Base-by-base conservation (phyloP, 2,329 filamentous ascomycete species). In the Aspergillus felis region DNA sequence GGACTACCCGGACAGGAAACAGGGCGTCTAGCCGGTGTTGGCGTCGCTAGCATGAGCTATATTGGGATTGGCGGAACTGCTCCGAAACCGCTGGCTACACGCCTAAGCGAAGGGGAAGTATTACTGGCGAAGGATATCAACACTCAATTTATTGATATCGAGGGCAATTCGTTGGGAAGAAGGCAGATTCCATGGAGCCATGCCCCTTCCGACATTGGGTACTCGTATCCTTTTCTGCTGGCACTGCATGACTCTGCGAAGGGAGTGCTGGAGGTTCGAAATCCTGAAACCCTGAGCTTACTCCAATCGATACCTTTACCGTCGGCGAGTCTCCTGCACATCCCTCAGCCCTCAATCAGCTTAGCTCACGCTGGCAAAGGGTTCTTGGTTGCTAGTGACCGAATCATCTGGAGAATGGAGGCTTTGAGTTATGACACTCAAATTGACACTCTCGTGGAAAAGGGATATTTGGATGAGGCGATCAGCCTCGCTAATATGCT, bases 111-210 rank as follows among this genome's bases (percentile, higher is more conserved):
- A 62, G 90, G 90, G 4, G 85, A 97, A 75, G 85, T 97, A 71
- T 78, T 99, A 57, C 81, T 99, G n/a, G 91, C 93, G n/a, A 96
- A 96, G 73, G 94, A 99, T 66, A 91, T 97, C 67, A 96, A 97
- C 72, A 96, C 92, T 1, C 79, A 97, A 53, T 99, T 99, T 71
- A 89, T 96, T 63, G 88, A 94, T 57, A 84, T 88, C 10, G 83
- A 91, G 29, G 94, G 92, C 4, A 92, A 91, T 64, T 83, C 92
- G 0, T 72, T 95, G 35, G 88, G 92, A 48, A 91, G 90, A 74
- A 83, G 89, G 55, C 92, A 97, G 71, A 87, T 99, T n/a, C 92
- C 92, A 1, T 99, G 94, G 94, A 84, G 87, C 46, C 81, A 85
- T 35, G 91, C 93, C 1, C 95, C 94, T 1, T 92, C 97, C 67